Conservation (phyloP, 2,329 filamentous ascomycete species). For the Nigrospora sphaerica region DNA sequence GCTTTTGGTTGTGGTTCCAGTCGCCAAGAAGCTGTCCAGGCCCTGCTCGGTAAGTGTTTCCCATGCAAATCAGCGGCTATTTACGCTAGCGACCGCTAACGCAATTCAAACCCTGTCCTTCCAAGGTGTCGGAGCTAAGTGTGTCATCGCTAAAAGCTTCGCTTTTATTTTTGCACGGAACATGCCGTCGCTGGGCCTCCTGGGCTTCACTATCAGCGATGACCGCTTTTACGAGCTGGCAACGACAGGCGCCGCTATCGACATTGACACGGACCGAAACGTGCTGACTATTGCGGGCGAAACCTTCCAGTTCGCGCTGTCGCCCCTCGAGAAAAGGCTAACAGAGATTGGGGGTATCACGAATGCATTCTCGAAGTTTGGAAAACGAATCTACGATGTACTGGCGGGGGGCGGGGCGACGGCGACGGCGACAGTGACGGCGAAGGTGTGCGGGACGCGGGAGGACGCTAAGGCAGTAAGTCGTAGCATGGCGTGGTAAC, state of each 20-base stretch:
- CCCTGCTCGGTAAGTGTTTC: conserved; percentile 22
- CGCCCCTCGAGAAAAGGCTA: conserved; percentile 29
- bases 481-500: no score
- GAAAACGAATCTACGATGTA: conserved; percentile 22
- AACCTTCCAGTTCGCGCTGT: conserved; percentile 26
- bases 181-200: conserved; percentile 33
- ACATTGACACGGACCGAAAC: conserved; percentile 22
- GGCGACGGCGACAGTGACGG: no score
- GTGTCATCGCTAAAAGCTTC: conserved; percentile 35
- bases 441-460: no score
- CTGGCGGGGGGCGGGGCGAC: conserved; percentile 8
- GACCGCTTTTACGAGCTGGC: conserved; percentile 28
- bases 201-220: conserved; percentile 32
- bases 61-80: no score
- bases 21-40: conserved; percentile 33
- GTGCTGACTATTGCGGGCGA: conserved; percentile 14
- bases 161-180: conserved; percentile 39
- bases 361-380: conserved; percentile 28
- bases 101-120: not conserved
- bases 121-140: conserved; percentile 22
- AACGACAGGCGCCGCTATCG: conserved; percentile 25
- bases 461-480: no score
- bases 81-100: not conserved
- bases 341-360: conserved; percentile 27
- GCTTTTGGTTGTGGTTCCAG: conserved; percentile 38